Conservation (phyloP, 169 alveolate genomes). For the Plasmodium vinckei region DNA sequence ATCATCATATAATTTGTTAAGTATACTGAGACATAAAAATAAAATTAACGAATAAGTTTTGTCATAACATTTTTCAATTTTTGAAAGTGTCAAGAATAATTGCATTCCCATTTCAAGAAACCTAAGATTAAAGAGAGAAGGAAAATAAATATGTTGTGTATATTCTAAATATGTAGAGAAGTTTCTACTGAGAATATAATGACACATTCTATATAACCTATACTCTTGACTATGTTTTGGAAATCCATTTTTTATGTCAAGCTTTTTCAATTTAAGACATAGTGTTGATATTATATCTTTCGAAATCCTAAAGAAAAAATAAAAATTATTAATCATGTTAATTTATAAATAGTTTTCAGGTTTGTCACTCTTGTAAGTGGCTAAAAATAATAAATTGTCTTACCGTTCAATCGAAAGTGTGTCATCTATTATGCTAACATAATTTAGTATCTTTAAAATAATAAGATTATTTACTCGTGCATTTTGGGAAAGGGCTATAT, state of each 20-base stretch:
- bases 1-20: conserved; percentile 16
- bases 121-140: background rate
- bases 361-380: no score
- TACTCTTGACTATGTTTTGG: conserved; percentile 27
- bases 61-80: conserved; percentile 45
- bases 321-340: background rate
- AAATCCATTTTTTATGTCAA: conserved; percentile 20
- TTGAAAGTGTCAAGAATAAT: conserved; percentile 37
- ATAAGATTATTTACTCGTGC: conserved; percentile 16
- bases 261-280: conserved; percentile 2
- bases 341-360: background rate
- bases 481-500: conserved; percentile 17
- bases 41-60: background rate
- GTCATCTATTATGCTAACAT: conserved; percentile 42
- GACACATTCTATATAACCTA: conserved; percentile 11
- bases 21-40: conserved; percentile 15
- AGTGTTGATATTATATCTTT: conserved; percentile 26
- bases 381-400: no score
- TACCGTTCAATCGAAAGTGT: conserved; percentile 15
- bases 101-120: conserved; percentile 16
- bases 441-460: conserved; percentile 36
- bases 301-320: conserved; percentile 16
- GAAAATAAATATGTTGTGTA: background rate
- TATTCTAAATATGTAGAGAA: background rate
- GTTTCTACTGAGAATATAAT: background rate